Conservation (phyloP, 176 grass and related monocot species). For the Thinopyrum elongatum region DNA sequence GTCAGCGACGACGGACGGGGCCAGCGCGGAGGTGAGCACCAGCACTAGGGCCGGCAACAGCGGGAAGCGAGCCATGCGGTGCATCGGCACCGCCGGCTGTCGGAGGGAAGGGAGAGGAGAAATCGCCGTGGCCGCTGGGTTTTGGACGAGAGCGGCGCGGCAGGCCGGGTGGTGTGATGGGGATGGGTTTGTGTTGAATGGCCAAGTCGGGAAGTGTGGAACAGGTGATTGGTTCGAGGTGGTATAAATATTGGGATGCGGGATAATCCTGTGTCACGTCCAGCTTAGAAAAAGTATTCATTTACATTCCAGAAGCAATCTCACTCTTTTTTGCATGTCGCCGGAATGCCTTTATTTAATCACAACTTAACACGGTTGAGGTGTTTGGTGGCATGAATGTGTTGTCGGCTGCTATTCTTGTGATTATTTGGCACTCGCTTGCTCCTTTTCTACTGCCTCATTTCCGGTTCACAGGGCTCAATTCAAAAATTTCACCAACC, state of each 20-base stretch:
- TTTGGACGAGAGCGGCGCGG: not conserved
- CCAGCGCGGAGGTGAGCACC: not conserved
- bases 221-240: not conserved
- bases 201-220: not conserved
- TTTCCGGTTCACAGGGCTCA: too few species aligned
- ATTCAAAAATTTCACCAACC: too few species aligned
- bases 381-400: too few species aligned
- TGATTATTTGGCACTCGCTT: too few species aligned
- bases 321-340: too few species aligned
- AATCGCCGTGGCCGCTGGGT: not conserved
- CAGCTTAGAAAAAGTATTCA: too few species aligned
- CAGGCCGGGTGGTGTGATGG: not conserved
- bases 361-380: too few species aligned
- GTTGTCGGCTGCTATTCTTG: too few species aligned
- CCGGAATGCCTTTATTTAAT: too few species aligned
- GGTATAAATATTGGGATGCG: not conserved
- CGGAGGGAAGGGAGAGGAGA: not conserved
- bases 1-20: constrained; percentile 29
- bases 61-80: constrained; percentile 1
- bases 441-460: too few species aligned
- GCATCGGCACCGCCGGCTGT: not conserved
- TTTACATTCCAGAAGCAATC: too few species aligned
- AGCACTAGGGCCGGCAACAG: not conserved
- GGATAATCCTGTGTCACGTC: not conserved
- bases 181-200: not conserved